Base-by-base conservation (phyloP, 331 rosid genomes). In the Quercus lobata region DNA sequence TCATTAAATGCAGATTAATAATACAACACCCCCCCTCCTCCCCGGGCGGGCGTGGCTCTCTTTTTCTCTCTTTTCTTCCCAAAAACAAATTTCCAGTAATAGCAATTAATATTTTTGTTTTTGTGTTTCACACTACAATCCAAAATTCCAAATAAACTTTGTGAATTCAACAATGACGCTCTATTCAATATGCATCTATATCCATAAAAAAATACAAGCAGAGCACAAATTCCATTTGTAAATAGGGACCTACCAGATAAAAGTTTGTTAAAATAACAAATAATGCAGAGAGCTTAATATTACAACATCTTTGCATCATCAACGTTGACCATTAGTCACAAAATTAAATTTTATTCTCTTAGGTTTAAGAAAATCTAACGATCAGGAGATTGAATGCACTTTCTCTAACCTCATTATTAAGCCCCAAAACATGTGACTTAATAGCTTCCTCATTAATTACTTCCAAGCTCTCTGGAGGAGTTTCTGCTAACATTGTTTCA, bases 361-460 rank as follows among this genome's bases (percentile, higher is more conserved):
- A 41, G 46, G 37, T 76, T 61, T 57, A 69, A 72, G 7, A 62
- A 35, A 15, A 27, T 3, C n/a, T 1, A 44, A 53, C 8, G 72
- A 68, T 68, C 29, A 7, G 29, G 27, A 76, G 69, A 72, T 69
- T 49, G 58, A 80, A 78, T 75, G 73, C 83, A 84, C 15, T 55
- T 79, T 69, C 62, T 75, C 86, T 52, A 35, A 95, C 99, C 97
- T 88, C 79, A 66, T 76, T 79, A 76, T 77, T 75, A 32, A 93
- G 93, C 53, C 97, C 99, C 89, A 95, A 84, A 72, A 95, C 76
- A 88, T 95, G 98, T 6, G 99, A 93, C 82, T 87, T 95, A 83
- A 88, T 85, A 88, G 83, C 89, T 86, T 95, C 98, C 46, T 83
- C 96, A 19, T 84, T 80, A 78, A 89, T 78, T 72, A 54, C 69